Percentiles rank a stretch among this genome's conserved stretches.
Evolutionary conservation across 2,329 filamentous ascomycete genomes (phyloP).

Genomic region (Claviceps arundinis): DNA sequence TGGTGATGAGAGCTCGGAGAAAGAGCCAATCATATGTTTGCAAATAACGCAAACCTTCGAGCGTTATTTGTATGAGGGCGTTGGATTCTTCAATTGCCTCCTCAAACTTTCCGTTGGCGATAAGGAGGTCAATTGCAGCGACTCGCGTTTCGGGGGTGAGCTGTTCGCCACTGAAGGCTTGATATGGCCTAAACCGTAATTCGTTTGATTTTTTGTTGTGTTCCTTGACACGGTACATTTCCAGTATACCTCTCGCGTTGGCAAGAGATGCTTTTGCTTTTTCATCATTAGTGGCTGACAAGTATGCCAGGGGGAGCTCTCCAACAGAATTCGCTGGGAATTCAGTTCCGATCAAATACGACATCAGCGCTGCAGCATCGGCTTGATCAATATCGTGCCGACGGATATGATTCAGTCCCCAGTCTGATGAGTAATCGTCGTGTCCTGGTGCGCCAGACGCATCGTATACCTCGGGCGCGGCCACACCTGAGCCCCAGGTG

Average conservation of each 20-base stretch:
- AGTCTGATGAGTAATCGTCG: slow-evolving; percentile 82
- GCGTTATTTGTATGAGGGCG: slow-evolving; percentile 59
- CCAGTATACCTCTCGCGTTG: slow-evolving; percentile 76
- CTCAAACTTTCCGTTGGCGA: slow-evolving; percentile 52
- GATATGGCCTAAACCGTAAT: slow-evolving; percentile 65
- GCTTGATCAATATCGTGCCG: slow-evolving; percentile 89
- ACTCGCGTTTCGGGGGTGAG: slow-evolving; percentile 55
- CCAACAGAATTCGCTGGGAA: slow-evolving; percentile 96
- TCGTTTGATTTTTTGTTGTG: slow-evolving; percentile 63
- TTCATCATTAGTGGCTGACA: slow-evolving; percentile 56
- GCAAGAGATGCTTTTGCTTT: slow-evolving; percentile 77
- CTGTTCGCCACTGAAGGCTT: slow-evolving; percentile 49
- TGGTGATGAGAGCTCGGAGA: slow-evolving; percentile 71
- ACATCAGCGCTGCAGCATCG: slow-evolving; percentile 90
- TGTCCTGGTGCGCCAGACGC: slow-evolving; percentile 60
- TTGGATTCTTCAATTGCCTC: slow-evolving; percentile 70
- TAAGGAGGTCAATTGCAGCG: slow-evolving; percentile 51
- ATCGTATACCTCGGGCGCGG: slow-evolving; percentile 49
- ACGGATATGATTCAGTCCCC: slow-evolving; percentile 66
- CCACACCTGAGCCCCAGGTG: slow-evolving; percentile 84
- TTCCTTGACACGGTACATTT: slow-evolving; percentile 95
- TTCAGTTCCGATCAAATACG: slow-evolving; percentile 74
- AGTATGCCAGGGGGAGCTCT: slow-evolving; percentile 72
- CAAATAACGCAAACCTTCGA: slow-evolving; percentile 80
- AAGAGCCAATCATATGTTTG: slow-evolving; percentile 99